A percentile compares a stretch with the other conserved stretches of the same genome.
Conservation (phyloP, 805 yeast genomes). For the Zygosaccharomyces kombuchaensis region DNA sequence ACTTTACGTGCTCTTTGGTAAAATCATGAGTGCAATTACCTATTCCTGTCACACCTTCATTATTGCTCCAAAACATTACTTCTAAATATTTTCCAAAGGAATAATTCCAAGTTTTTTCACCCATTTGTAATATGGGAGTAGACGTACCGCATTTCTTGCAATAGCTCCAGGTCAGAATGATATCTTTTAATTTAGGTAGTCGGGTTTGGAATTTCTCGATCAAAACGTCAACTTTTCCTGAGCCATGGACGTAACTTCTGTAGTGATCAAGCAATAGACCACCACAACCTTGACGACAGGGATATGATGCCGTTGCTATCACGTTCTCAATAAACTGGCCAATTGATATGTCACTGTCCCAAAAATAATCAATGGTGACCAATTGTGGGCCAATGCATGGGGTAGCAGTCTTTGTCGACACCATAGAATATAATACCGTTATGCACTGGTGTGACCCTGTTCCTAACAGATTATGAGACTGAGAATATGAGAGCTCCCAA, state of each 20-base stretch:
- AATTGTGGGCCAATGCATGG: conserved; percentile 91
- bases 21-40: conserved; percentile 77
- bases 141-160: conserved; percentile 74
- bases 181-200: conserved; percentile 57
- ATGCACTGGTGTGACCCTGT: conserved; percentile 76
- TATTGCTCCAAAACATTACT: conserved; percentile 69
- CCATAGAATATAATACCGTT: conserved; percentile 73
- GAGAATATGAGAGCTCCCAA: conserved; percentile 60
- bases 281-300: conserved; percentile 82
- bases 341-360: conserved; percentile 84
- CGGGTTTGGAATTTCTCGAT: conserved; percentile 58
- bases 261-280: conserved; percentile 67
- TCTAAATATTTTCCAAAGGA: conserved; percentile 94
- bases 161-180: conserved; percentile 84
- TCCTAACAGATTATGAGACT: conserved; percentile 55
- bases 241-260: conserved; percentile 83
- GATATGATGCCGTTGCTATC: conserved; percentile 58
- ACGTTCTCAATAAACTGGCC: conserved; percentile 85
- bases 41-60: conserved; percentile 49
- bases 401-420: conserved; percentile 76
- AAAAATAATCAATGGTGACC: conserved; percentile 79
- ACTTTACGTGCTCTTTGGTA: conserved; percentile 74
- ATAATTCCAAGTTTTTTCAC: conserved; percentile 81
- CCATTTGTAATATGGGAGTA: conserved; percentile 77
- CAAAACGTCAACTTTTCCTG: conserved; percentile 72